Percentiles rank a stretch among this genome's conserved stretches.
Evolutionary conservation across 2,329 filamentous ascomycete genomes (phyloP).

Genomic region (Ophiostoma fasciatum): DNA sequence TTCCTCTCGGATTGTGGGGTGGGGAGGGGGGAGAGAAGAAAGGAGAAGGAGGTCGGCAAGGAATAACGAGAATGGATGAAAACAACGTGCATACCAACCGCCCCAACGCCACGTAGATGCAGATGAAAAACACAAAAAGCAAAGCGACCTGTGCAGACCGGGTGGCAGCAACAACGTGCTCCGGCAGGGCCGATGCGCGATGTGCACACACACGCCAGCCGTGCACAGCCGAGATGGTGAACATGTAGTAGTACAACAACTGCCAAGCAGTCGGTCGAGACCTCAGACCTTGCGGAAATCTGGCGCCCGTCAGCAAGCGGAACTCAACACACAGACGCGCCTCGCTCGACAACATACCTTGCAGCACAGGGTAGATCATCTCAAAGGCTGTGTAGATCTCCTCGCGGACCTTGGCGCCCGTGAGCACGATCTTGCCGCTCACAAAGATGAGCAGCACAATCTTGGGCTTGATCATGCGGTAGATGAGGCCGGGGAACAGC

Average conservation of each 20-base stretch:
- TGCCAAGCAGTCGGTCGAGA: not conserved
- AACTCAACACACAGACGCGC: not conserved
- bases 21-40: not conserved
- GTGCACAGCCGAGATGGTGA: not conserved
- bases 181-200: too few species aligned
- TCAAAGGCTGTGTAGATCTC: slow-evolving; percentile 97
- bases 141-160: too few species aligned
- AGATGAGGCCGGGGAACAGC: slow-evolving; percentile 97
- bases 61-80: too few species aligned
- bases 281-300: slow-evolving; percentile 44
- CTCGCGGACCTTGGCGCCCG: slow-evolving; percentile 93
- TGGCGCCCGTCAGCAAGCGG: slow-evolving; percentile 15
- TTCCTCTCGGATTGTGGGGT: too few species aligned
- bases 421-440: slow-evolving; percentile 94
- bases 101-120: slow-evolving; percentile 3
- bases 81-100: not conserved
- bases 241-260: slow-evolving; percentile 8
- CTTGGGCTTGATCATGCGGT: slow-evolving; percentile 99
- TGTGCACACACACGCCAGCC: too few species aligned
- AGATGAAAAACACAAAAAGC: not conserved
- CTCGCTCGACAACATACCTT: slow-evolving; percentile 50
- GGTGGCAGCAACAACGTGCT: too few species aligned
- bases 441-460: slow-evolving; percentile 97
- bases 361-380: slow-evolving; percentile 91
- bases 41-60: too few species aligned